These are phyloP conservation scores for Fusarium coffeatum DNA, from an alignment of 2,329 filamentous ascomycete genomes.

Conservation along the genomic window DNA sequence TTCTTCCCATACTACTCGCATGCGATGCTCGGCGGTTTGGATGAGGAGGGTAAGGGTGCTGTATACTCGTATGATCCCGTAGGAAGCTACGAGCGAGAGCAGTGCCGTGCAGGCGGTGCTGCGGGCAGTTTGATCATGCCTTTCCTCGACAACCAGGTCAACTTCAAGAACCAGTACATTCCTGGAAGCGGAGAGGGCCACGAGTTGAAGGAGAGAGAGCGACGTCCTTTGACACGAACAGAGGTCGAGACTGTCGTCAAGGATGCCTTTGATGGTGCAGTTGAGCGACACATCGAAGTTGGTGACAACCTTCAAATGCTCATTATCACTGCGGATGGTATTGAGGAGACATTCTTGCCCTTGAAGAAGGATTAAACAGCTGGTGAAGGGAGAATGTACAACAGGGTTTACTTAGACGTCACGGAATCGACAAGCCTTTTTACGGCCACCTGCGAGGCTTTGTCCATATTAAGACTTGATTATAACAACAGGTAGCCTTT, in stretches of 20 bases:
- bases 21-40: slow-evolving; percentile 91
- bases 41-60: slow-evolving; percentile 93
- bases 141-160: slow-evolving; percentile 99
- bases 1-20: slow-evolving; percentile 99
- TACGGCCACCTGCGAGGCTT: neutral
- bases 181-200: slow-evolving; percentile 88
- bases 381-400: slow-evolving; percentile 48
- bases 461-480: slow-evolving; percentile 5
- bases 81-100: slow-evolving; percentile 96
- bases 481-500: neutral
- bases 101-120: slow-evolving; percentile 92
- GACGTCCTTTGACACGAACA: slow-evolving; percentile 74
- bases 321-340: slow-evolving; percentile 87
- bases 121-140: slow-evolving; percentile 97
- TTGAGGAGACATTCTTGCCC: slow-evolving; percentile 84
- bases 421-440: slow-evolving; percentile 41
- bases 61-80: slow-evolving; percentile 98
- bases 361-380: slow-evolving; percentile 85
- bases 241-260: slow-evolving; percentile 90
- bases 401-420: slow-evolving; percentile 45
- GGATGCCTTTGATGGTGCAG: slow-evolving; percentile 97
- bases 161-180: slow-evolving; percentile 98
- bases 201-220: slow-evolving; percentile 77
- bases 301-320: slow-evolving; percentile 96
- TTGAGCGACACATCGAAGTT: slow-evolving; percentile 99